Evolutionary conservation across 1,284 basidiomycete genomes (phyloP), one percentile per base, ranked within the genome.

Genomic region (Inonotus obliquus): DNA sequence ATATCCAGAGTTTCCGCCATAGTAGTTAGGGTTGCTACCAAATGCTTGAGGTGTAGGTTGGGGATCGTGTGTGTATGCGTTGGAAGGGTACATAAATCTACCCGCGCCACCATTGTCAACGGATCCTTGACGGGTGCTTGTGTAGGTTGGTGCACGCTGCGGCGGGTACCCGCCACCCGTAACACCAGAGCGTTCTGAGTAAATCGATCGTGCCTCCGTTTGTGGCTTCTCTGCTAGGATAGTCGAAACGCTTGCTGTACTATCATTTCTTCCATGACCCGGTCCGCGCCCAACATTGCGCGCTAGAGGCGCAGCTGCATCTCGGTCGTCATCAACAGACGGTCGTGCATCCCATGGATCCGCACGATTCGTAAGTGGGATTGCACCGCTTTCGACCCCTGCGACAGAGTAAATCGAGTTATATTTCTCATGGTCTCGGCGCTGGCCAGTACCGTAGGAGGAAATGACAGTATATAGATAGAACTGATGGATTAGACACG

Each of bases 371-470:
- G 59, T 68, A 66, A 86, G 81, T 47, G 85, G 87, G 67, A 87
- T 88, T 14, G 27, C 51, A 73, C 85, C 85, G 68, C 75, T 80
- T 65, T 77, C 82, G 69, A 87, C 76, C 47, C 85, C 80, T 65
- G 80, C 80, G 17, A 86, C 78, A 69, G 89, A 87, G 73, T 87
- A 86, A 62, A 93, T 79, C 25, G 85, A 83, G 70, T 89, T 85
- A 72, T 93, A 95, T 68, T 89, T 86, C 65, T 83, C 83, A 72
- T 94, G 92, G 71, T 94, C 92, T 35, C 78, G 79, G 37, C 86
- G 85, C 72, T 96, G 93, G 21, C 83, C 81, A 17, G 79, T 76
- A 10, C 87, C 83, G 73, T 95, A 97, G 4, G 85, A 84, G 9
- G 84, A 83, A 38, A 92, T 70, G 47, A 94, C 80, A 64, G 89